Percentiles rank a stretch among this genome's conserved stretches.
Evolutionary conservation across 2,329 filamentous ascomycete species (phyloP).

Genomic region (Monosporascus sp.): DNA sequence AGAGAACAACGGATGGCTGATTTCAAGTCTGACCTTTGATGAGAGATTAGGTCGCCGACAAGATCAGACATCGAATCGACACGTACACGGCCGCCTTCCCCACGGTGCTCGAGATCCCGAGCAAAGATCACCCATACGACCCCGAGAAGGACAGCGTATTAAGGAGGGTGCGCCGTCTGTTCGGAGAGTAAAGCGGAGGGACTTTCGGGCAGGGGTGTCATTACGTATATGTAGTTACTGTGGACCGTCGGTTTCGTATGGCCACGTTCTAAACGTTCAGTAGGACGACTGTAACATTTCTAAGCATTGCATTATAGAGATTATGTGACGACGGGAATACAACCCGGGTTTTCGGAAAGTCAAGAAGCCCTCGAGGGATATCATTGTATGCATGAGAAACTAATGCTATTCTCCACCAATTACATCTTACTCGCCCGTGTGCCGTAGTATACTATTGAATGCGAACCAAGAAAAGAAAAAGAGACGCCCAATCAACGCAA

Average conservation of each 20-base stretch:
- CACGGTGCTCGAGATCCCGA: slow-evolving; percentile 93
- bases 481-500: slow-evolving; percentile 5
- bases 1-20: background rate
- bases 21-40: background rate
- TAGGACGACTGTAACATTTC: too few species aligned
- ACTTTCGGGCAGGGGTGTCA: background rate
- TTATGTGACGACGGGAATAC: too few species aligned
- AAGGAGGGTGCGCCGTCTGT: slow-evolving; percentile 68
- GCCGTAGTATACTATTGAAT: too few species aligned
- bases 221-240: too few species aligned
- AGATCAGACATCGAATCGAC: slow-evolving; percentile 87
- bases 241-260: too few species aligned
- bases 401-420: too few species aligned
- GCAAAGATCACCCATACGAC: slow-evolving; percentile 98
- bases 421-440: too few species aligned
- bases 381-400: too few species aligned
- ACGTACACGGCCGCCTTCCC: slow-evolving; percentile 92
- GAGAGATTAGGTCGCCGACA: slow-evolving; percentile 72
- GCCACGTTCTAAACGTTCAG: too few species aligned
- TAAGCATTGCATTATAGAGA: too few species aligned
- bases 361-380: too few species aligned
- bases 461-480: slow-evolving; percentile 2
- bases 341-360: too few species aligned
- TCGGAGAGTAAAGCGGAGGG: slow-evolving; percentile 56
- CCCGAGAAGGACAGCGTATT: slow-evolving; percentile 98